Base-by-base conservation (phyloP, 148 eudicot species). In the Heliosperma pusillum region DNA sequence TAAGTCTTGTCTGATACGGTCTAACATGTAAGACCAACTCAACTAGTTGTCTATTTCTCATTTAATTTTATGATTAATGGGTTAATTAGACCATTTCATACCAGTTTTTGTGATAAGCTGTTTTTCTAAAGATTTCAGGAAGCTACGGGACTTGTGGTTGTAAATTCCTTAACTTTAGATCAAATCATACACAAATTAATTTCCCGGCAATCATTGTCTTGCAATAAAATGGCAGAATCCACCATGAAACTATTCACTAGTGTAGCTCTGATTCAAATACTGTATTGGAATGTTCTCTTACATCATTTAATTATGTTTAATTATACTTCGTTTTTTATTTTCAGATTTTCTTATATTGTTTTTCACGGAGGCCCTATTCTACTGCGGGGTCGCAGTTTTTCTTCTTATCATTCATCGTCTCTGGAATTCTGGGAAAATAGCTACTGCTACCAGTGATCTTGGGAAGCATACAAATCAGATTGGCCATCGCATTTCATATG, bases 291-390 rank as follows among this genome's bases (percentile, higher is more conserved):
- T 50, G 55, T 13, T 50, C 12, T 15, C 13, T 50, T 50, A 50
- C 55, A 11, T 50, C 55, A 50, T 12, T 50, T 17, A 50, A 50
- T 15, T 50, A 50, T 50, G 55, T 50, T 50, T 12, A 50, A 50
- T 50, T 17, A 11, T 17, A 13, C 19, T 16, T 36, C 7, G 42
- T 12, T 50, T 27, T 64, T 75, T 10, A 25, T 59, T 19, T 82
- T 87, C 96, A 95, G 98, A 95, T 84, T 95, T 95, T 78, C 93
- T 95, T 55, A 95, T 95, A 70, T 69, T 94, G 78, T 95, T 95
- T 86, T 95, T 95, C 82, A 92, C 96, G 52, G 98, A 95, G 82
- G 97, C 96, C 61, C 83, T 95, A 21, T 95, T 92, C 77, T 95
- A 92, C 83, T 92, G 89, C 70, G 98, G 98, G 57, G 91, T 87